Evolutionary conservation across 176 grass and related monocot genomes (phyloP).

Genomic region (Rhynchospora tenuis): DNA sequence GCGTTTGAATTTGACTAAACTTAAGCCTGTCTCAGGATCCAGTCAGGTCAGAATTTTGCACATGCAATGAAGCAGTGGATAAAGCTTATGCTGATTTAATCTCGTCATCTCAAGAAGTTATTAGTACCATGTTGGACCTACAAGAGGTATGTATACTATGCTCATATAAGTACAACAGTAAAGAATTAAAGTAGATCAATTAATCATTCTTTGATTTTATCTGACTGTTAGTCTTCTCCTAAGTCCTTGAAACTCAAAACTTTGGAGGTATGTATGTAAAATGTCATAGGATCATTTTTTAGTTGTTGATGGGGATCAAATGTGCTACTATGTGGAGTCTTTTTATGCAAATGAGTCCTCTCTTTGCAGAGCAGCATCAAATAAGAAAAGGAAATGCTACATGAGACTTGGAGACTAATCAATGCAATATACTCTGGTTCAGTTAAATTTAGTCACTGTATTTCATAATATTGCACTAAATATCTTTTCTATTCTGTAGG

Average conservation of each 20-base stretch:
- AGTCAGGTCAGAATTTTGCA: constrained; percentile 52
- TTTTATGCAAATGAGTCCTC: neutral
- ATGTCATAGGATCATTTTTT: neutral
- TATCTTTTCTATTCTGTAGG: constrained; percentile 43
- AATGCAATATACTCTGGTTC: neutral
- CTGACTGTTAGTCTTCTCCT: neutral
- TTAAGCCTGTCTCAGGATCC: constrained; percentile 51
- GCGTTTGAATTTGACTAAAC: neutral
- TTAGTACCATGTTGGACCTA: constrained; percentile 60
- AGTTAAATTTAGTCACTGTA: neutral
- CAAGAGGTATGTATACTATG: constrained; percentile 56
- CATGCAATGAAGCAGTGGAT: constrained; percentile 42
- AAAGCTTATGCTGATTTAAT: constrained; percentile 62
- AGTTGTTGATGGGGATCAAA: neutral
- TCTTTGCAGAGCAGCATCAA: neutral
- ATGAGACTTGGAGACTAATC: neutral
- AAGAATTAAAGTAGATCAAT: neutral
- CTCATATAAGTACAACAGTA: neutral
- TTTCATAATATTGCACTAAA: neutral
- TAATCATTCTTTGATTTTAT: neutral
- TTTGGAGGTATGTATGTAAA: neutral
- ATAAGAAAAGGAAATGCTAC: neutral
- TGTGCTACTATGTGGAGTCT: neutral
- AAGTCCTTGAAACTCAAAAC: neutral
- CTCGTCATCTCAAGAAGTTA: constrained; percentile 49